Base-by-base conservation (phyloP, 257 asterid genomes). In the Capsicum chinense region DNA sequence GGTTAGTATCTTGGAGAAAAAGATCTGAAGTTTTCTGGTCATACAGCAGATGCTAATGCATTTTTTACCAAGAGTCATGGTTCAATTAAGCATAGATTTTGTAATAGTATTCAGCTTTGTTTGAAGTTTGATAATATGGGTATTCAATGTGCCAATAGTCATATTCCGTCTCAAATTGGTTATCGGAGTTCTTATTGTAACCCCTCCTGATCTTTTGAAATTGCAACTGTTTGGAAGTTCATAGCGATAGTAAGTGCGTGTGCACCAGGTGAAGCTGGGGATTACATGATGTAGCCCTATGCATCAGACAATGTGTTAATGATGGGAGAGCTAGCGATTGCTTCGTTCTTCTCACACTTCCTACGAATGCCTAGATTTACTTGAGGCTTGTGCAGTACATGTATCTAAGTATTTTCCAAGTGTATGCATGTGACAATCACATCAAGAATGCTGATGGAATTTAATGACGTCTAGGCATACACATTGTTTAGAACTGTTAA, bases 221-320 rank as follows among this genome's bases (percentile, higher is more conserved):
- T 10, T 71, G 79, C 58, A 47, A 71, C 57, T 71, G 17, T 44
- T 44, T 71, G 79, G 79, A 71, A 47, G 79, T 47, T n/a, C 58
- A 44, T 54, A n/a, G 58, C 47, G 37, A 17, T 10, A n/a, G 58
- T 47, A 47, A n/a, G 39, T 73, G 59, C 80, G 48, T n/a, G 42
- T 73, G n/a, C 79, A n/a, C 39, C 17, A 3, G 79, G 79, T 71
- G 39, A 47, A 73, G 11, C 58, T 19, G 59, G 33, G 80, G 58
- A 17, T 47, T 73, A 11, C 33, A 5, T 73, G 80, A 73, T 47
- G 59, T 47, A n/a, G 47, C 19, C 59, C 3, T 7, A 73, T 73
- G 59, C 80, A n/a, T 48, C 80, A 6, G 59, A 50, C 17, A 5
- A 48, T 47, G 59, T 48, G 35, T 12, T 12, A 50, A 3, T 74